These are phyloP conservation scores for Chrysoporthe austroafricana DNA, from an alignment of 2,329 filamentous ascomycete genomes.

Conservation along the genomic window DNA sequence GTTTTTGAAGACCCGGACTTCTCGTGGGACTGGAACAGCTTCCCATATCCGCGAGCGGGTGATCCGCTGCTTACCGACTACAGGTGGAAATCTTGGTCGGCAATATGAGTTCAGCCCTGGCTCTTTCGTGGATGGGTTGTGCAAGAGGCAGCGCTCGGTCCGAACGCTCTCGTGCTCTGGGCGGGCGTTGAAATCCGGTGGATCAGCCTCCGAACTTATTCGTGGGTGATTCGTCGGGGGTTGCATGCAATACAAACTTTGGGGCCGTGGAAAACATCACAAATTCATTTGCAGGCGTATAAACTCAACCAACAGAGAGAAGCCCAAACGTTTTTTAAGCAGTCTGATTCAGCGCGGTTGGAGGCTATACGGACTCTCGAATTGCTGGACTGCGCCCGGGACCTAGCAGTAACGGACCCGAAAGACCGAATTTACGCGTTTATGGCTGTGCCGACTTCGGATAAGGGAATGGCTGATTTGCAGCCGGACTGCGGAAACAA, in stretches of 20 bases:
- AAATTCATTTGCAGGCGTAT: not conserved
- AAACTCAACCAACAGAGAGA: not conserved
- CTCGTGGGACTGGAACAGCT: conserved; percentile 10
- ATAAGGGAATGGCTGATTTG: conserved; percentile 3
- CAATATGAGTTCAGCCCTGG: not conserved
- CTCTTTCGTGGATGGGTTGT: conserved; percentile 16
- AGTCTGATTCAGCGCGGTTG: too few relatives aligned
- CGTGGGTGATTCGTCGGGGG: not conserved
- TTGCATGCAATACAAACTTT: too few relatives aligned
- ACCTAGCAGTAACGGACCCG: not conserved
- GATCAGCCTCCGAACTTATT: not conserved
- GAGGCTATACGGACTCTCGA: not conserved
- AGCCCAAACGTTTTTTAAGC: not conserved
- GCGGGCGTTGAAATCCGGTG: conserved; percentile 7
- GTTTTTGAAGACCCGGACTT: not conserved
- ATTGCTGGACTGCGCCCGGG: not conserved
- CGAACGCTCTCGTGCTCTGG: conserved; percentile 6
- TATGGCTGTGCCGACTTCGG: conserved; percentile 9
- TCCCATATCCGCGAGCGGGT: conserved; percentile 4
- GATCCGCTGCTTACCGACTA: not conserved
- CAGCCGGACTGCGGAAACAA: conserved; percentile 7
- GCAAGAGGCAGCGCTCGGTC: conserved; percentile 18
- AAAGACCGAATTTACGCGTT: conserved; percentile 22
- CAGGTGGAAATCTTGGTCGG: not conserved
- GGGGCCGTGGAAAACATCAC: not conserved